phyloP scores from a whole-genome alignment of 345 rosid species.

The Chamaenerion angustifolium region DNA sequence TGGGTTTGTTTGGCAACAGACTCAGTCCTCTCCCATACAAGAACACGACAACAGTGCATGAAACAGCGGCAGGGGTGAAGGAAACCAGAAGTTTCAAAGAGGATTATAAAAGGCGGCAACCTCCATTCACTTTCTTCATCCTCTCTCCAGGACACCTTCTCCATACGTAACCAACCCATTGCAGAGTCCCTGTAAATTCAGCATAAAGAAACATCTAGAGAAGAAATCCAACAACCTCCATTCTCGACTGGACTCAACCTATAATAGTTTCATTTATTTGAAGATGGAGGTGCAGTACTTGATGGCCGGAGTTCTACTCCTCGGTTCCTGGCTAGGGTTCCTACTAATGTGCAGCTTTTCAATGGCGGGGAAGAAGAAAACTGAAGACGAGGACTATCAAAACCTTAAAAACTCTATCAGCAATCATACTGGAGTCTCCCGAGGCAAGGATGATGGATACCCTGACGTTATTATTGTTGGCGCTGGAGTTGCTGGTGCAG shows the following conservation, averaged over 20 bases:
- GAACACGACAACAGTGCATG: not conserved
- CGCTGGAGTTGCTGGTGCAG: constrained; percentile 42
- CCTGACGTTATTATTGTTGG: constrained; percentile 29
- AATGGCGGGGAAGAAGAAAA: constrained; percentile 5
- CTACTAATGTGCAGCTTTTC: constrained; percentile 3
- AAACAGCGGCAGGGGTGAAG: not conserved
- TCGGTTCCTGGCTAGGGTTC: constrained; percentile 8
- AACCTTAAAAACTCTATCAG: not conserved
- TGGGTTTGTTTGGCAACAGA: not conserved
- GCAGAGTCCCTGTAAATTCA: too few relatives aligned
- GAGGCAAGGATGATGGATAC: not conserved
- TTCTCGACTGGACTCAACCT: too few relatives aligned
- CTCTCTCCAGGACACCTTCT: too few relatives aligned
- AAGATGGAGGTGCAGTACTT: constrained; percentile 8
- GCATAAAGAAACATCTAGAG: too few relatives aligned
- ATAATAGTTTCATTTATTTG: too few relatives aligned
- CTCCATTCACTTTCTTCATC: too few relatives aligned
- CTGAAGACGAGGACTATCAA: not conserved
- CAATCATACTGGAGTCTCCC: not conserved
- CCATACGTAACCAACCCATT: not conserved
- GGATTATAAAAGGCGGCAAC: too few relatives aligned
- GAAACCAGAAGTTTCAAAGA: too few relatives aligned
- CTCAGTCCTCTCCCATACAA: not conserved
- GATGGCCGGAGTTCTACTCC: constrained; percentile 10
- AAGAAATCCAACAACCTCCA: too few relatives aligned